phyloP scores from a whole-genome alignment of 208 protist genomes.

The Blechomonas ayalai region DNA sequence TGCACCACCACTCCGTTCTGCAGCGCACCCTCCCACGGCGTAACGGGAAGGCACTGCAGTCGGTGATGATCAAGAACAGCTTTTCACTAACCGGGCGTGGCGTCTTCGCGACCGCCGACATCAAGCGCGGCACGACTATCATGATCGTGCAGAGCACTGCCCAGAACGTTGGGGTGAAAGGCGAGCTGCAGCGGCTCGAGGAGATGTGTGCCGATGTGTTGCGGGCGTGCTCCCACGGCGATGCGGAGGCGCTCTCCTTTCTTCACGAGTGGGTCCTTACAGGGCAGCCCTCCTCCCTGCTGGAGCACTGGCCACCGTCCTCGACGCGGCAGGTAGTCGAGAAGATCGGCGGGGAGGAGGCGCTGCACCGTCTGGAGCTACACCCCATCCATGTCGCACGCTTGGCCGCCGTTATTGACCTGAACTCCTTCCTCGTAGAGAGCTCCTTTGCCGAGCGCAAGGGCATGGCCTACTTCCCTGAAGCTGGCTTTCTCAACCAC shows the following conservation, averaged over 20 bases:
- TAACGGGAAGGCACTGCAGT: constrained; percentile 67
- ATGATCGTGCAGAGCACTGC: constrained; percentile 82
- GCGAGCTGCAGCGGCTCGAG: constrained; percentile 63
- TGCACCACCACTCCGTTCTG: constrained; percentile 61
- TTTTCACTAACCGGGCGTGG: constrained; percentile 74
- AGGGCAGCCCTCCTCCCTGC: constrained; percentile 71
- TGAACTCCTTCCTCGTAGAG: constrained; percentile 86
- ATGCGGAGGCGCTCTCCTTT: constrained; percentile 16
- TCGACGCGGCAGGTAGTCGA: constrained; percentile 57
- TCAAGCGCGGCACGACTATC: constrained; percentile 65
- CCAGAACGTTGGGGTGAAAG: constrained; percentile 70
- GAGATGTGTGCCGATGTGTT: constrained; percentile 63
- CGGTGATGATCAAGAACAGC: constrained; percentile 64
- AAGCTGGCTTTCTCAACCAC: constrained; percentile 85
- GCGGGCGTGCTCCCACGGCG: constrained; percentile 8
- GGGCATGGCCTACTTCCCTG: constrained; percentile 86
- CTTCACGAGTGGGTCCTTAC: constrained; percentile 81
- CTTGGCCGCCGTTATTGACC: constrained; percentile 74
- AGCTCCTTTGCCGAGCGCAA: constrained; percentile 75
- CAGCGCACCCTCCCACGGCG: constrained; percentile 46
- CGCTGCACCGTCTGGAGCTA: constrained; percentile 65
- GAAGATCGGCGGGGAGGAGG: constrained; percentile 49
- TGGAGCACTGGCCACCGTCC: constrained; percentile 68
- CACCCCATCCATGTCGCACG: constrained; percentile 76
- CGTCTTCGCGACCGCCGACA: constrained; percentile 66